Conservation (phyloP, 2,329 filamentous ascomycete species). For the Leptographium lundbergii region DNA sequence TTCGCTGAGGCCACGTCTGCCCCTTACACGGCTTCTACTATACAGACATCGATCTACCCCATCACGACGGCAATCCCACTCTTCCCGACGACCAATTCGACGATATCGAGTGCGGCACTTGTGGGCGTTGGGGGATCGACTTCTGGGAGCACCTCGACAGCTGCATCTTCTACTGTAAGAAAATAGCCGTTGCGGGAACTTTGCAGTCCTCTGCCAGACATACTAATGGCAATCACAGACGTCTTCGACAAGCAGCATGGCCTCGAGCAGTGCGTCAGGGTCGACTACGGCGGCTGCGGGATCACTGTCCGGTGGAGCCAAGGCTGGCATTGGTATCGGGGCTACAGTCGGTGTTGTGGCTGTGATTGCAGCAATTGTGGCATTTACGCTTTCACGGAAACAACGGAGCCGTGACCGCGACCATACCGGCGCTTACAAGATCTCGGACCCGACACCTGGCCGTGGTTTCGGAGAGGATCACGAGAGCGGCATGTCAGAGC, state of each 20-base stretch:
- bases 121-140: not conserved
- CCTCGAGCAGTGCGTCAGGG: not conserved
- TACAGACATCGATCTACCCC: not conserved
- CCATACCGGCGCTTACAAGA: conserved; percentile 20
- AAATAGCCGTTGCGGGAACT: not conserved
- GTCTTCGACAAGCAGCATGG: not conserved
- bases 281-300: not conserved
- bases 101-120: not conserved
- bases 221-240: not conserved
- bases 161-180: not conserved
- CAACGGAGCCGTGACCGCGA: not conserved
- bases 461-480: conserved; percentile 26
- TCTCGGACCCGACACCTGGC: conserved; percentile 39
- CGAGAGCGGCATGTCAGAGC: conserved; percentile 23
- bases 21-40: not conserved
- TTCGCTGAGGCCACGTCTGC: not conserved
- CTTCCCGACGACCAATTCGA: not conserved
- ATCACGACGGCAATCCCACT: not conserved
- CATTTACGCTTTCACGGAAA: conserved; percentile 8
- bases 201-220: not conserved
- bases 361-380: conserved; percentile 6
- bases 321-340: conserved; percentile 14
- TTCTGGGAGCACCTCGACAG: not conserved
- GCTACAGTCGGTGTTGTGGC: conserved; percentile 9
- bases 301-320: conserved; percentile 8